phyloP scores from a whole-genome alignment of 2,329 filamentous ascomycete genomes.

The Curvularia spicifera region DNA sequence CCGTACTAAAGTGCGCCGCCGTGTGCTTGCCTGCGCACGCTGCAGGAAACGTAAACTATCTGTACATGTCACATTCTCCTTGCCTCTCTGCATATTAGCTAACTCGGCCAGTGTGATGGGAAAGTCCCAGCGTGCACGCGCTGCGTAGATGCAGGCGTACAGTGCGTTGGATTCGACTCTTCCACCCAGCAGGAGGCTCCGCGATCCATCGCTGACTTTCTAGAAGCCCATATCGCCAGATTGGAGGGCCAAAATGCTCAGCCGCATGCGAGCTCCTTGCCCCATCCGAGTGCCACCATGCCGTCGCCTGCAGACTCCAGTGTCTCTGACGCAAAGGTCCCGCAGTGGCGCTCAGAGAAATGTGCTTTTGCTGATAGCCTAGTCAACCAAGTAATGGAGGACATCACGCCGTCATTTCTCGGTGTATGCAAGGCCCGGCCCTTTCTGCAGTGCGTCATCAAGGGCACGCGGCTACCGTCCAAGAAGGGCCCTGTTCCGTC shows the following conservation, averaged over 20 bases:
- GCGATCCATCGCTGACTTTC: conserved; percentile 43
- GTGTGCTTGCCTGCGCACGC: conserved; percentile 47
- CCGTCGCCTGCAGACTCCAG: conserved; percentile 38
- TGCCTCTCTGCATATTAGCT: conserved; percentile 6
- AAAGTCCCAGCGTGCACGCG: conserved; percentile 46
- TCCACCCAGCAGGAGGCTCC: conserved; percentile 44
- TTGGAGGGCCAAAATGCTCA: conserved; percentile 30
- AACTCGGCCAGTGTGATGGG: conserved; percentile 40
- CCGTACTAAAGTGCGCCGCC: conserved; percentile 44
- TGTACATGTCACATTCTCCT: conserved; percentile 25
- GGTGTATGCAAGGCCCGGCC: conserved; percentile 43
- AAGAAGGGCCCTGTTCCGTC: conserved; percentile 43
- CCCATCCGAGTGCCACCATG: conserved; percentile 24
- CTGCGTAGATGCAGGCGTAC: conserved; percentile 40
- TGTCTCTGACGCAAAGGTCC: conserved; percentile 27
- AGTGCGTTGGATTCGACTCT: conserved; percentile 46
- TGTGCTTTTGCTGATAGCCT: conserved; percentile 41
- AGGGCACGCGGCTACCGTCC: conserved; percentile 45
- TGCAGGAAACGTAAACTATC: conserved; percentile 47
- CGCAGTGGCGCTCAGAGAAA: conserved; percentile 28
- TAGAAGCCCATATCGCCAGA: conserved; percentile 42
- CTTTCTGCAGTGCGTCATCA: conserved; percentile 45
- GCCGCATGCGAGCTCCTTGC: conserved; percentile 23
- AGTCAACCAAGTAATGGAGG: conserved; percentile 45
- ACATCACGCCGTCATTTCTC: conserved; percentile 46